phyloP scores from a whole-genome alignment of 495 filamentous ascomycete genomes.

The Penicillium samsonianum region DNA sequence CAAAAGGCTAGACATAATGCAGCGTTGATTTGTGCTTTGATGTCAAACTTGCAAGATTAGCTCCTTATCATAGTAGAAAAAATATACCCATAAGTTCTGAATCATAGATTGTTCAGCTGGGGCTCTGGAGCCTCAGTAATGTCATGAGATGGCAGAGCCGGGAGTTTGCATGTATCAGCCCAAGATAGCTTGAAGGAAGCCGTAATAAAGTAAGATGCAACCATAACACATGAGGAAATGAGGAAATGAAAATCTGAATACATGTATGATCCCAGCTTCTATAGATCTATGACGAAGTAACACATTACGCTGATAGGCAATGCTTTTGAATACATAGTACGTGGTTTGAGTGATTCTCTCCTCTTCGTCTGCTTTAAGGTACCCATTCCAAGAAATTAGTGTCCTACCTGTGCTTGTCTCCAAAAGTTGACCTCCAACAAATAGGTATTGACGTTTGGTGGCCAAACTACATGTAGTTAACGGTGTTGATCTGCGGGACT shows the following conservation, averaged over 20 bases:
- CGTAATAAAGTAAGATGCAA: too few relatives aligned
- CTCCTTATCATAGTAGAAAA: conserved; percentile 9
- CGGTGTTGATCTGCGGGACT: not conserved
- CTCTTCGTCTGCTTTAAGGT: too few relatives aligned
- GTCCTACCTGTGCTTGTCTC: too few relatives aligned
- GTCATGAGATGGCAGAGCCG: not conserved
- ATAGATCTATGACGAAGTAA: too few relatives aligned
- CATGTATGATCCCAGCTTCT: too few relatives aligned
- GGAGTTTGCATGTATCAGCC: not conserved
- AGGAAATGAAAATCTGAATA: too few relatives aligned
- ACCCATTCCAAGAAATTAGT: too few relatives aligned
- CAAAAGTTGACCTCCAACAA: too few relatives aligned
- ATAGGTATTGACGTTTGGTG: not conserved
- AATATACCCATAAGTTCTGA: conserved; percentile 5
- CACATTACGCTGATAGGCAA: too few relatives aligned
- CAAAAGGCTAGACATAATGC: conserved; percentile 28
- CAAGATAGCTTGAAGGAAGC: not conserved
- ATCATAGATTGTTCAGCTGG: not conserved
- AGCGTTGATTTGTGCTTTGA: conserved; percentile 23
- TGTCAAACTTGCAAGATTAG: conserved; percentile 5
- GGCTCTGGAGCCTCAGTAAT: not conserved
- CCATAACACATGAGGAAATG: too few relatives aligned
- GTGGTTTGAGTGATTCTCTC: too few relatives aligned
- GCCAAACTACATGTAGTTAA: not conserved
- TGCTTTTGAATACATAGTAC: too few relatives aligned